Evolutionary conservation across 768 basidiomycete species (phyloP).

Genomic region (Crepidotus variabilis): DNA sequence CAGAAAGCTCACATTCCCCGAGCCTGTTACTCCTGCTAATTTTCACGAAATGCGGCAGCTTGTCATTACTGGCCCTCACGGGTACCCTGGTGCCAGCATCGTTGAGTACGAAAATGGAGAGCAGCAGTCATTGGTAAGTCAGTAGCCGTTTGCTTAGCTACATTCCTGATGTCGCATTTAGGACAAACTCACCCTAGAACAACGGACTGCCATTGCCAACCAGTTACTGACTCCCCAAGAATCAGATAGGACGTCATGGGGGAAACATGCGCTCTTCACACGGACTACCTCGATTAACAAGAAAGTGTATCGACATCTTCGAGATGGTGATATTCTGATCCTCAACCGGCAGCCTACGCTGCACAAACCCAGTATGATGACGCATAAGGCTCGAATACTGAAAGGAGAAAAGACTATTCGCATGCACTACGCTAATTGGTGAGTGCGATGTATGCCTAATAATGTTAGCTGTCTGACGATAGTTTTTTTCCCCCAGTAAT

Average conservation of each 20-base stretch:
- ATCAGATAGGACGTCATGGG: conserved; percentile 46
- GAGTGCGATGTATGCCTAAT: conserved; percentile 21
- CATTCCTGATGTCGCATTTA: conserved; percentile 25
- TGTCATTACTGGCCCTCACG: conserved; percentile 87
- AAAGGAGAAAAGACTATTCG: conserved; percentile 98
- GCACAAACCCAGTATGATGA: conserved; percentile 99
- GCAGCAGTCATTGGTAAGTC: conserved; percentile 72
- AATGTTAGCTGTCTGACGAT: conserved; percentile 10
- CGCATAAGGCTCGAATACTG: conserved; percentile 87
- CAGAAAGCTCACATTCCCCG: conserved; percentile 93
- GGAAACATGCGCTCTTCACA: conserved; percentile 62
- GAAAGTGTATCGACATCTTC: conserved; percentile 94
- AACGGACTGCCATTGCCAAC: conserved; percentile 93
- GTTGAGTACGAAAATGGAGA: conserved; percentile 95
- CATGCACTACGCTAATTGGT: conserved; percentile 99
- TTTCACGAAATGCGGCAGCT: conserved; percentile 83
- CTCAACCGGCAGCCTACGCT: conserved; percentile 97
- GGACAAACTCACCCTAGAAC: conserved; percentile 85
- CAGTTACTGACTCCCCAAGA: conserved; percentile 91
- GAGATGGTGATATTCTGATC: conserved; percentile 92
- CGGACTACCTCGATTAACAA: conserved; percentile 84
- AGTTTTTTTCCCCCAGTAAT: conserved; percentile 60
- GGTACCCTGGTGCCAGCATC: conserved; percentile 90
- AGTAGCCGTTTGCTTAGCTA: not conserved
- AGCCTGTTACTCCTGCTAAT: conserved; percentile 92